A percentile compares a stretch with the other conserved stretches of the same genome.
These are phyloP conservation scores for Drechmeria coniospora DNA, from an alignment of 2,329 filamentous ascomycete genomes.

Conservation along the genomic window DNA sequence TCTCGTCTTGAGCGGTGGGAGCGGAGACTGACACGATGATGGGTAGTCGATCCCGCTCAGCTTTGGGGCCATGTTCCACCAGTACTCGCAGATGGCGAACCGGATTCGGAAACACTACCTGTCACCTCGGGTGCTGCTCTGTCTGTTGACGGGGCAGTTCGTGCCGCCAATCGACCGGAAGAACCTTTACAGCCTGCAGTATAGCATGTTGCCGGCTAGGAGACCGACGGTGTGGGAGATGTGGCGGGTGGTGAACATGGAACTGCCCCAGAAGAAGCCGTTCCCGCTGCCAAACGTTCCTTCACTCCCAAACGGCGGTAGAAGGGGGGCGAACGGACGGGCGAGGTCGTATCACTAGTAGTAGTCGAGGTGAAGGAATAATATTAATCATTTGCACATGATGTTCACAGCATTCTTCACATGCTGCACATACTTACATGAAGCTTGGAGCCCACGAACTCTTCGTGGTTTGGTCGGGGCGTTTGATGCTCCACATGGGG, in stretches of 20 bases:
- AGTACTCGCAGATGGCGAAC: conserved; percentile 88
- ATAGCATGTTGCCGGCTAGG: conserved; percentile 84
- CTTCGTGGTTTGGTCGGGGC: too few relatives aligned
- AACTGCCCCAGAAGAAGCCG: conserved; percentile 28
- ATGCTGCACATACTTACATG: too few relatives aligned
- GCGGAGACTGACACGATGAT: not conserved
- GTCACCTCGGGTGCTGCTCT: conserved; percentile 73
- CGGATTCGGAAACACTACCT: conserved; percentile 93
- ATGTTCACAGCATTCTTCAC: too few relatives aligned
- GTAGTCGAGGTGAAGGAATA: not conserved
- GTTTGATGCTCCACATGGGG: too few relatives aligned
- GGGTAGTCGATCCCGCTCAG: conserved; percentile 70
- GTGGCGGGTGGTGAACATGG: conserved; percentile 55
- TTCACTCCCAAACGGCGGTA: conserved; percentile 15
- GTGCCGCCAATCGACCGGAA: conserved; percentile 90
- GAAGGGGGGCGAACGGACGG: conserved; percentile 14
- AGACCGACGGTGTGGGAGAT: conserved; percentile 71
- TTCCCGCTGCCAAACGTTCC: conserved; percentile 20
- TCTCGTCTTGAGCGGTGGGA: not conserved
- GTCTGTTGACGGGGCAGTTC: conserved; percentile 77
- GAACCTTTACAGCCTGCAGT: conserved; percentile 90
- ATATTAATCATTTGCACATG: too few relatives aligned
- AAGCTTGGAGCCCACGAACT: too few relatives aligned
- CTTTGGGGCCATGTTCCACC: conserved; percentile 87
- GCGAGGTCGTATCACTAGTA: conserved; percentile 7